A percentile compares a stretch with the other conserved stretches of the same genome.
Conservation (phyloP, 495 filamentous ascomycete species). For the Penicillium coffeae region DNA sequence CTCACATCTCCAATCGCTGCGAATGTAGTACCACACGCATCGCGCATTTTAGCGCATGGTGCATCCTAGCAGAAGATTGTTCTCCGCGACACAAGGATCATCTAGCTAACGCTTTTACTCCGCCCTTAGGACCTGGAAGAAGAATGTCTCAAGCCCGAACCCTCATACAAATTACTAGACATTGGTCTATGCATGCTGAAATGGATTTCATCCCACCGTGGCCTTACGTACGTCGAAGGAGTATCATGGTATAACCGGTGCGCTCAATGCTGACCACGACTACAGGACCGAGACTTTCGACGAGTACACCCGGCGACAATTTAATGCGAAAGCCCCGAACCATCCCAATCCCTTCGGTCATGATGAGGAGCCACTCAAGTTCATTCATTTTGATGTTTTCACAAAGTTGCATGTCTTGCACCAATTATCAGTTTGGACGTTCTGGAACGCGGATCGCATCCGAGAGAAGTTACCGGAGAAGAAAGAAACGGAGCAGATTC, state of each 20-base stretch:
- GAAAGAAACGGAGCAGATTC: slow-evolving; percentile 72
- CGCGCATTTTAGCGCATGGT: slow-evolving; percentile 4
- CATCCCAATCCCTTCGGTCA: slow-evolving; percentile 80
- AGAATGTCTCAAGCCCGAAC: slow-evolving; percentile 74
- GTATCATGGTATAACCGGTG: slow-evolving; percentile 23
- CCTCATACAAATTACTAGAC: slow-evolving; percentile 67
- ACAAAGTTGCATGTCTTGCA: slow-evolving; percentile 86
- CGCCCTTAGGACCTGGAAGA: slow-evolving; percentile 72
- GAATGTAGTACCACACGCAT: background rate
- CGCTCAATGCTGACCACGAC: slow-evolving; percentile 2
- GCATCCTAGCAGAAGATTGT: background rate
- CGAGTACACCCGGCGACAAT: slow-evolving; percentile 90
- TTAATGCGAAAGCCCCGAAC: slow-evolving; percentile 71
- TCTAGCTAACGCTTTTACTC: background rate
- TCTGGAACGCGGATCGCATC: slow-evolving; percentile 79
- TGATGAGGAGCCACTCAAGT: slow-evolving; percentile 66
- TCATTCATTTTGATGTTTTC: slow-evolving; percentile 77
- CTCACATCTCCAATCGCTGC: background rate
- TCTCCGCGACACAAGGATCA: background rate
- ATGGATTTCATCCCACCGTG: slow-evolving; percentile 89
- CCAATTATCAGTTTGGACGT: slow-evolving; percentile 86
- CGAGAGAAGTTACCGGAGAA: slow-evolving; percentile 82
- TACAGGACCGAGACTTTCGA: slow-evolving; percentile 82
- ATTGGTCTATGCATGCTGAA: slow-evolving; percentile 89
- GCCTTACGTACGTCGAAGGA: slow-evolving; percentile 66